A percentile compares a stretch with the other conserved stretches of the same genome.
Conservation (phyloP, 2,329 filamentous ascomycete genomes). For the Colletotrichum higginsianum region DNA sequence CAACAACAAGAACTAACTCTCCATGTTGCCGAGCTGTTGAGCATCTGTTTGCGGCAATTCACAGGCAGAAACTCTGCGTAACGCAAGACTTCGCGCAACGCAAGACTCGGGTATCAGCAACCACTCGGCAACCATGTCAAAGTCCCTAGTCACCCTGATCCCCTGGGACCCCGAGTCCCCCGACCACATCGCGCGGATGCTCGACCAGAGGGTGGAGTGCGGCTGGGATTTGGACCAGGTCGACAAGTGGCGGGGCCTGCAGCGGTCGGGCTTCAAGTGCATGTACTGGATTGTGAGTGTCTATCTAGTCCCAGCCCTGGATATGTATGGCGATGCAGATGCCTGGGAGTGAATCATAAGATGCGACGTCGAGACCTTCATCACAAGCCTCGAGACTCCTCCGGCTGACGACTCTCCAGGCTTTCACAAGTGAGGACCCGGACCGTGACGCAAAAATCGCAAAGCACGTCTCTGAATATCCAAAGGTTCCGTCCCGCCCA, state of each 20-base stretch:
- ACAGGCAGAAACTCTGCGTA: too few species aligned
- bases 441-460: constrained; percentile 41
- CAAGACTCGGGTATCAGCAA: not conserved
- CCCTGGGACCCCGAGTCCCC: constrained; percentile 48
- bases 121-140: constrained; percentile 7
- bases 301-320: too few species aligned
- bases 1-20: not conserved
- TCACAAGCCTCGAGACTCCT: too few species aligned
- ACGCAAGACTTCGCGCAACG: too few species aligned
- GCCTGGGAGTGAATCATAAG: too few species aligned
- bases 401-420: constrained; percentile 34
- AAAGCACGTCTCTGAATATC: constrained; percentile 45
- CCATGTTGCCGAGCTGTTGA: not conserved
- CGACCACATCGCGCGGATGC: constrained; percentile 45
- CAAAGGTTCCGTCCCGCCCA: constrained; percentile 32
- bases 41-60: too few species aligned
- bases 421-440: constrained; percentile 35
- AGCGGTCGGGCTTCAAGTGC: constrained; percentile 43
- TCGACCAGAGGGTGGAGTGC: constrained; percentile 46
- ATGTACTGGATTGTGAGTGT: constrained; percentile 45
- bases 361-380: too few species aligned
- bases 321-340: too few species aligned
- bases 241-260: constrained; percentile 43
- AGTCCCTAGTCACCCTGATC: constrained; percentile 41
- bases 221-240: constrained; percentile 47